Evolutionary conservation across 208 protist species (phyloP), one percentile per base, ranked within the genome.

Genomic region (Herpetomonas samuelpessoai): DNA sequence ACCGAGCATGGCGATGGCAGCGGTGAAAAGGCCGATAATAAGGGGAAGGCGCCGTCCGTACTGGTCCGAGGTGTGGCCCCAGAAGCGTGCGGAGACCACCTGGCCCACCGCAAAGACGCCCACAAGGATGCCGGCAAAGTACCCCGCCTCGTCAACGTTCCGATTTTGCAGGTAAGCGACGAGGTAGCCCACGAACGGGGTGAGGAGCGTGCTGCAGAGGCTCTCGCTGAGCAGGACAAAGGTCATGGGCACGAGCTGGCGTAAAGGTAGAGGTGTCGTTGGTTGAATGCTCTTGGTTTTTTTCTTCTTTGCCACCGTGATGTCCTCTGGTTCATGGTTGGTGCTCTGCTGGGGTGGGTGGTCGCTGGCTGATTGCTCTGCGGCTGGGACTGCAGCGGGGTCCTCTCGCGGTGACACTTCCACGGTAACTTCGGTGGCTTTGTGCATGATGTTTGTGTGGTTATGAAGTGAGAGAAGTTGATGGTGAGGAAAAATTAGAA

Each of bases 211-310:
- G 7, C 52, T 61, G 41, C 73, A 81, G 0, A 92, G 58, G 30
- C 78, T 81, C 55, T 88, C 79, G 54, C 74, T 92, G 46, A 88
- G 59, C 2, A 87, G 50, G 1, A 88, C 76, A 46, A 92, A 68
- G 3, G 67, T 71, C 62, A 92, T 75, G 21, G 73, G 55, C 9
- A 83, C 57, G 61, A 86, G 75, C 51, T 88, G 85, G 24, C 58
- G 63, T 3, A 79, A 51, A 3, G 76, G 85, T 12, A 92, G 73
- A n/a, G 81, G 79, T 1, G 75, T 87, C 12, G 35, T 55, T 44
- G 65, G 65, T 2, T 38, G 26, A 29, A 62, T 59, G 12, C 52
- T 47, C 57, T 69, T 78, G 0, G 48, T 59, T 48, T 63, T 65
- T 3, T 58, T 29, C 25, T 18, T n/a, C n/a, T n/a, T n/a, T n/a